A percentile compares a stretch with the other conserved stretches of the same genome.
phyloP scores from a whole-genome alignment of 257 asterid species.

The Echites panduratus region DNA sequence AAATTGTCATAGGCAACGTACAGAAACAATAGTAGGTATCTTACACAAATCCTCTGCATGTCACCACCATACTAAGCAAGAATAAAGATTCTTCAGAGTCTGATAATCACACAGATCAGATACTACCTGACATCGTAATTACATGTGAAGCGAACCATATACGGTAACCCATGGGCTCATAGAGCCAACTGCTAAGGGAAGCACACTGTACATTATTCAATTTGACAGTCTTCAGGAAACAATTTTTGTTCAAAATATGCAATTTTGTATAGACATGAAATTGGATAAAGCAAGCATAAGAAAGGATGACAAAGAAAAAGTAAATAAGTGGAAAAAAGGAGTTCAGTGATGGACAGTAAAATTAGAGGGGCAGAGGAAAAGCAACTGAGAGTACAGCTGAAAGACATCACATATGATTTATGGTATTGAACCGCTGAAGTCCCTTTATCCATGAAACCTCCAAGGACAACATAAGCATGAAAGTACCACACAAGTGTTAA shows the following conservation, averaged over 20 bases:
- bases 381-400: too few relatives aligned
- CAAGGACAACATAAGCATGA: background rate
- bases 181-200: background rate
- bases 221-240: background rate
- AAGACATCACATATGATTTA: background rate
- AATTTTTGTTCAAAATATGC: background rate
- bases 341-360: too few relatives aligned
- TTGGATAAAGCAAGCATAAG: too few relatives aligned
- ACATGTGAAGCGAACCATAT: too few relatives aligned
- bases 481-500: background rate
- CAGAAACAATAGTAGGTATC: background rate
- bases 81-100: too few relatives aligned
- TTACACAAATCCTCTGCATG: background rate
- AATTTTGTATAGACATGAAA: background rate
- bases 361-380: too few relatives aligned
- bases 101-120: background rate
- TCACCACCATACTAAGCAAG: background rate
- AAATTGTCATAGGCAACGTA: too few relatives aligned
- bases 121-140: background rate
- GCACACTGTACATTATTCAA: background rate
- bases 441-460: too few relatives aligned
- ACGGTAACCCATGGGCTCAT: background rate
- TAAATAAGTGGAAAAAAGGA: too few relatives aligned
- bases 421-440: background rate
- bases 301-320: too few relatives aligned